Percentiles rank a stretch among this genome's conserved stretches.
Evolutionary conservation across 2,329 filamentous ascomycete species (phyloP).

Genomic region (Zymoseptoria crescenta): DNA sequence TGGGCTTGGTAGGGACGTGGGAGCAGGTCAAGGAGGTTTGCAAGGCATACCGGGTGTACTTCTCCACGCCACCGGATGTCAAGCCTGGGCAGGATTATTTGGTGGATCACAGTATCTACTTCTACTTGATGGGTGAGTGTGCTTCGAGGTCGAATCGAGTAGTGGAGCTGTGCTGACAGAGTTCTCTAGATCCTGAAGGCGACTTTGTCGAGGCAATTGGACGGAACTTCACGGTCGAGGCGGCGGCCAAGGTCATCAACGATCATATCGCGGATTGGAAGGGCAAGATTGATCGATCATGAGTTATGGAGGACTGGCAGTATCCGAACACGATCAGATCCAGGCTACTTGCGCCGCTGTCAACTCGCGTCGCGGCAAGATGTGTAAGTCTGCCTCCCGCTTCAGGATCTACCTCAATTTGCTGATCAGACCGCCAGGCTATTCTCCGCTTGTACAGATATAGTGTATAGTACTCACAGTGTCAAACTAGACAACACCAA

Average conservation of each 20-base stretch:
- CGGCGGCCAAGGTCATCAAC: conserved; percentile 74
- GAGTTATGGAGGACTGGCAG: background rate
- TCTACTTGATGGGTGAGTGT: conserved; percentile 80
- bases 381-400: background rate
- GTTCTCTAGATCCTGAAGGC: conserved; percentile 68
- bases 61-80: conserved; percentile 81
- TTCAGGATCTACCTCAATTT: background rate
- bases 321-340: background rate
- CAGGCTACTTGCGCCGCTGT: background rate
- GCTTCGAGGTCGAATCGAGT: background rate
- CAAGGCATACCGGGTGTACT: conserved; percentile 95
- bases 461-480: background rate
- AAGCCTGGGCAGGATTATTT: conserved; percentile 93
- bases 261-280: conserved; percentile 78
- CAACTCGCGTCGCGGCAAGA: no score
- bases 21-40: conserved; percentile 90
- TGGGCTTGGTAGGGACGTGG: conserved; percentile 88
- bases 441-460: background rate
- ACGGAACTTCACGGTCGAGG: conserved; percentile 82
- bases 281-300: conserved; percentile 44
- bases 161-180: background rate
- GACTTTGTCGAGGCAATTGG: conserved; percentile 98
- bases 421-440: background rate
- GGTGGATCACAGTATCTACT: conserved; percentile 98
- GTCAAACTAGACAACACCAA: no score